phyloP scores from a whole-genome alignment of 2,329 filamentous ascomycete species.

The Pseudogymnoascus sp. region DNA sequence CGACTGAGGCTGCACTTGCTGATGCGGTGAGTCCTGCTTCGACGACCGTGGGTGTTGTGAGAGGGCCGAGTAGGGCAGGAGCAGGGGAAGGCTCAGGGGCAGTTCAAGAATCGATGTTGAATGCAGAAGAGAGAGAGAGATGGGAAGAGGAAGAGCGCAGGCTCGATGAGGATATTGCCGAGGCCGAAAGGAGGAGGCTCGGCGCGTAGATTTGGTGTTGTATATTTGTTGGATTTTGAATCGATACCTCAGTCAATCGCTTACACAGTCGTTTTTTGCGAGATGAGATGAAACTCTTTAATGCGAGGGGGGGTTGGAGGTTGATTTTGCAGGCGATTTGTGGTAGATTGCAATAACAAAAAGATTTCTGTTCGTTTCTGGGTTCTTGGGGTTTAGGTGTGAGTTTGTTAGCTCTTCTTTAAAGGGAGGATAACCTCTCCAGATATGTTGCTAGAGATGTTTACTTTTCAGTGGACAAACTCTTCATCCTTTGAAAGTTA shows the following conservation, averaged over 20 bases:
- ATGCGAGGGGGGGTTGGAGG: background rate
- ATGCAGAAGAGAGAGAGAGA: background rate
- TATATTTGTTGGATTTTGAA: constrained; percentile 1
- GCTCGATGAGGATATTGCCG: constrained; percentile 6
- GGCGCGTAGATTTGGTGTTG: background rate
- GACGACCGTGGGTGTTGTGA: background rate
- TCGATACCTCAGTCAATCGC: background rate
- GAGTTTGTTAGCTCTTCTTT: background rate
- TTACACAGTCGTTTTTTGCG: background rate
- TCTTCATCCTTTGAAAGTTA: background rate
- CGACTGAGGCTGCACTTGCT: background rate
- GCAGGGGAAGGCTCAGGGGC: background rate
- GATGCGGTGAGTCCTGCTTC: background rate
- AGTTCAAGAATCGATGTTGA: background rate
- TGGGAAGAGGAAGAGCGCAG: constrained; percentile 1
- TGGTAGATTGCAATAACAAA: background rate
- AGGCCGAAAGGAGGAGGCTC: background rate
- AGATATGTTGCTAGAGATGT: background rate
- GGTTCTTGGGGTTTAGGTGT: background rate
- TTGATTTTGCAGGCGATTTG: background rate
- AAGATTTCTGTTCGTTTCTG: background rate
- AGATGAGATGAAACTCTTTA: background rate
- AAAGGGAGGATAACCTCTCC: background rate
- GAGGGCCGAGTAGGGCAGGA: background rate
- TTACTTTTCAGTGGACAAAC: background rate